Percentiles rank a stretch among this genome's conserved stretches.
Conservation (phyloP, 2,329 filamentous ascomycete genomes). For the Penicillium glabrum region DNA sequence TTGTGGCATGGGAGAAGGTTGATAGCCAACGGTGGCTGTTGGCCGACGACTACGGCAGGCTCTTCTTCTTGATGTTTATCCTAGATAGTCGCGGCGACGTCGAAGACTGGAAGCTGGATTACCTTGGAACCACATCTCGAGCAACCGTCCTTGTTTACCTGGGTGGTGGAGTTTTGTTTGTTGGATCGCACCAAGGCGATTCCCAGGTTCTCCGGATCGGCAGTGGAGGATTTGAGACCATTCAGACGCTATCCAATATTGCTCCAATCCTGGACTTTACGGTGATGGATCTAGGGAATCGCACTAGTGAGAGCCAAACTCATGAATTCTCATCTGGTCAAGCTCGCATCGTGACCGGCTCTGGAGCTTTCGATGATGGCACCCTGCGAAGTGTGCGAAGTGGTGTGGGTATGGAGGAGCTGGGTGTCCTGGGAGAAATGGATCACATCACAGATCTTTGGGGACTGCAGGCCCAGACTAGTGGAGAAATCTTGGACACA, state of each 20-base stretch:
- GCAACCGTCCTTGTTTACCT: slow-evolving; percentile 79
- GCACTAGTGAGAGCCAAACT: slow-evolving; percentile 72
- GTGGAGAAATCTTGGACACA: slow-evolving; percentile 57
- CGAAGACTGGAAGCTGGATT: slow-evolving; percentile 67
- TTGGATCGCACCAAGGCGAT: slow-evolving; percentile 91
- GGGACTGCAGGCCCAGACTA: slow-evolving; percentile 57
- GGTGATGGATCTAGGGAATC: slow-evolving; percentile 92
- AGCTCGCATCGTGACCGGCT: slow-evolving; percentile 88
- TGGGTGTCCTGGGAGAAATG: slow-evolving; percentile 79
- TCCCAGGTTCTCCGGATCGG: slow-evolving; percentile 74
- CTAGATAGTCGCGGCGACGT: slow-evolving; percentile 66
- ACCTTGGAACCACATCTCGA: slow-evolving; percentile 68
- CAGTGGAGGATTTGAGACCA: slow-evolving; percentile 61
- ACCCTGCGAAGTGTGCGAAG: slow-evolving; percentile 87
- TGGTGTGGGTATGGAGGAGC: slow-evolving; percentile 86
- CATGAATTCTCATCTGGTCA: slow-evolving; percentile 96
- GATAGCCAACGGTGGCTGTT: slow-evolving; percentile 82
- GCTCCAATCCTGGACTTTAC: slow-evolving; percentile 91
- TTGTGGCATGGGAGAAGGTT: slow-evolving; percentile 86
- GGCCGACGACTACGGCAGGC: slow-evolving; percentile 82
- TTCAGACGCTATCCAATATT: slow-evolving; percentile 80
- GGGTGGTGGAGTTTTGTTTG: slow-evolving; percentile 65
- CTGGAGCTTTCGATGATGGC: slow-evolving; percentile 85
- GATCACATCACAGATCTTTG: slow-evolving; percentile 72
- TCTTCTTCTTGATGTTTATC: slow-evolving; percentile 81